Evolutionary conservation across 306 rosid species (phyloP).

Genomic region (Fragaria iinumae): DNA sequence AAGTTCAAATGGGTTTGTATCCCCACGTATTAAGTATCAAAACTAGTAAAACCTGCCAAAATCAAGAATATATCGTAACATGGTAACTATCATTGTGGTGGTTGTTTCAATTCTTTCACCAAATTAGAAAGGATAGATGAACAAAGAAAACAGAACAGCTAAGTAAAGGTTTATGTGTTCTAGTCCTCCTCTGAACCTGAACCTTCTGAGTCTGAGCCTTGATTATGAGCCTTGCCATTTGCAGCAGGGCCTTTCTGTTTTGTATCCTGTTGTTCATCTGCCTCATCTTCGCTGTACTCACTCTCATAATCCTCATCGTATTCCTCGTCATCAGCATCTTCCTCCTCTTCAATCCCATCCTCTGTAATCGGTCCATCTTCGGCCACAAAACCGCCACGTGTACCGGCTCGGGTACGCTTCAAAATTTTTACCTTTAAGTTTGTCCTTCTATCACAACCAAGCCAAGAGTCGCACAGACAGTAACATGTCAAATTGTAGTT

Average conservation of each 20-base stretch:
- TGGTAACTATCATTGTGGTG: slow-evolving; percentile 10
- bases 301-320: slow-evolving; percentile 63
- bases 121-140: slow-evolving; percentile 1
- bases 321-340: slow-evolving; percentile 57
- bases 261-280: slow-evolving; percentile 34
- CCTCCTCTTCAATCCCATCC: slow-evolving; percentile 63
- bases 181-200: slow-evolving; percentile 52
- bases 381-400: slow-evolving; percentile 51
- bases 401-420: slow-evolving; percentile 95
- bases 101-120: slow-evolving; percentile 25
- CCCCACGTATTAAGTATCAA: slow-evolving; percentile 5
- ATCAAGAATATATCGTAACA: neutral
- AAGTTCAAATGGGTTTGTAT: slow-evolving; percentile 5
- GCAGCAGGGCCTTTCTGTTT: slow-evolving; percentile 43
- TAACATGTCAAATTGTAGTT: slow-evolving; percentile 80
- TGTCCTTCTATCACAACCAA: slow-evolving; percentile 81
- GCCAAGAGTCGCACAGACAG: slow-evolving; percentile 90
- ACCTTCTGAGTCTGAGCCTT: slow-evolving; percentile 32
- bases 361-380: slow-evolving; percentile 49
- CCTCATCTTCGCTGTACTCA: slow-evolving; percentile 64
- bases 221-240: slow-evolving; percentile 33
- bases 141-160: slow-evolving; percentile 4
- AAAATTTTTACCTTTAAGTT: slow-evolving; percentile 68
- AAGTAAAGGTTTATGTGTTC: neutral
- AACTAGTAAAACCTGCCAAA: slow-evolving; percentile 9